phyloP scores from a whole-genome alignment of 805 yeast species.

The Pichia cabralensis region DNA sequence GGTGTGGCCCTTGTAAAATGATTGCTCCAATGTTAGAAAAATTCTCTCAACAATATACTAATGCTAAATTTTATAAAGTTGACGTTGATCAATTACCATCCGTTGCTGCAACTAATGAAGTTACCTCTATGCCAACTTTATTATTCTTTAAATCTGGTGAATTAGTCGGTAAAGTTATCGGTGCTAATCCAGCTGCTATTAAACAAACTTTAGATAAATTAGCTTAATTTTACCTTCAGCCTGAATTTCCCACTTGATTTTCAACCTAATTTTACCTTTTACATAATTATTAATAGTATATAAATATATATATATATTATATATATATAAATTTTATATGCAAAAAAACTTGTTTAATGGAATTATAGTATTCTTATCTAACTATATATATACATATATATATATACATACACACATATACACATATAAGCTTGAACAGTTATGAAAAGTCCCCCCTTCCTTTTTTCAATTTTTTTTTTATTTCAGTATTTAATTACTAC shows the following conservation, averaged over 20 bases:
- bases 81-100: constrained; percentile 82
- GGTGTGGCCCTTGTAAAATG: constrained; percentile 99
- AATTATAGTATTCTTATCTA: too few species aligned
- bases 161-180: constrained; percentile 69
- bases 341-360: too few species aligned
- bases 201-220: constrained; percentile 42
- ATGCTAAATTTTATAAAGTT: constrained; percentile 74
- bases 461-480: too few species aligned
- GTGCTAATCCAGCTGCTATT: constrained; percentile 83
- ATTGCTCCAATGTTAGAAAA: constrained; percentile 89
- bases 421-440: too few species aligned
- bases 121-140: constrained; percentile 50
- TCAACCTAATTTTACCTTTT: too few species aligned
- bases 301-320: background rate
- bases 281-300: too few species aligned
- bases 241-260: too few species aligned
- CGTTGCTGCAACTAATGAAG: constrained; percentile 58
- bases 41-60: constrained; percentile 56
- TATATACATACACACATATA: too few species aligned
- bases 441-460: too few species aligned
- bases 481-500: constrained; percentile 5
- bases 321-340: too few species aligned
- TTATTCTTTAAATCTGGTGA: constrained; percentile 77
- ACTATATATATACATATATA: too few species aligned
- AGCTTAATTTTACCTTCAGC: constrained; percentile 21